A percentile compares a stretch with the other conserved stretches of the same genome.
phyloP scores from a whole-genome alignment of 768 basidiomycete species.

The Cyclocybe aegerita region DNA sequence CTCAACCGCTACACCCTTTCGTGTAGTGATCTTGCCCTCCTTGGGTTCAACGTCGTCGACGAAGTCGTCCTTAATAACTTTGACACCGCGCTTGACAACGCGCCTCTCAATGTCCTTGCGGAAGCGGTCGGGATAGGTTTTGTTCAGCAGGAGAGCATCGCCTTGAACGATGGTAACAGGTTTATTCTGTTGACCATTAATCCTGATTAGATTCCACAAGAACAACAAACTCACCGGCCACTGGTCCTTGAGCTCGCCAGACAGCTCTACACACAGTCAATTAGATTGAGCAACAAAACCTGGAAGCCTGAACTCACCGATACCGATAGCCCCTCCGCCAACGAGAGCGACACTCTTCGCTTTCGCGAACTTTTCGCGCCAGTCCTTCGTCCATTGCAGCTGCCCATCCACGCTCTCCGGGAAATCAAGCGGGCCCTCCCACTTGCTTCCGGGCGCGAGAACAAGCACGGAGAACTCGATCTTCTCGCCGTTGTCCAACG shows the following conservation, averaged over 20 bases:
- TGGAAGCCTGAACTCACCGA: constrained; percentile 32
- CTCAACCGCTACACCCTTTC: constrained; percentile 44
- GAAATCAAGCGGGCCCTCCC: constrained; percentile 48
- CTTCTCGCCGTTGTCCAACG: constrained; percentile 47
- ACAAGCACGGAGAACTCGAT: constrained; percentile 57
- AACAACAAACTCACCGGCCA: constrained; percentile 39
- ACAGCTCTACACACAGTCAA: constrained; percentile 27
- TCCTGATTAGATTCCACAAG: constrained; percentile 9
- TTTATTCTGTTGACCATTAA: constrained; percentile 46
- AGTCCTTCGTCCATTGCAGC: constrained; percentile 22
- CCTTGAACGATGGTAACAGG: constrained; percentile 63
- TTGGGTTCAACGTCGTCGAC: constrained; percentile 43
- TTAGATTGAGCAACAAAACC: background rate
- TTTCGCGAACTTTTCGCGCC: constrained; percentile 32
- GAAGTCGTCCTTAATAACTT: constrained; percentile 51
- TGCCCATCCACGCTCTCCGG: constrained; percentile 33
- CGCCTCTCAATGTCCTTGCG: constrained; percentile 46
- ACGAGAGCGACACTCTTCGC: constrained; percentile 47
- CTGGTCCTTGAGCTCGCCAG: constrained; percentile 42
- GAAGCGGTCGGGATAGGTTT: constrained; percentile 52
- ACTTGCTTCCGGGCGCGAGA: constrained; percentile 56
- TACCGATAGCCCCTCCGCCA: constrained; percentile 55
- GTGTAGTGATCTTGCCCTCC: constrained; percentile 45
- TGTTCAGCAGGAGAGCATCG: constrained; percentile 48
- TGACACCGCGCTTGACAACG: constrained; percentile 42